Base-by-base conservation (phyloP, 1,139 yeast species). In the Diutina catenulata region DNA sequence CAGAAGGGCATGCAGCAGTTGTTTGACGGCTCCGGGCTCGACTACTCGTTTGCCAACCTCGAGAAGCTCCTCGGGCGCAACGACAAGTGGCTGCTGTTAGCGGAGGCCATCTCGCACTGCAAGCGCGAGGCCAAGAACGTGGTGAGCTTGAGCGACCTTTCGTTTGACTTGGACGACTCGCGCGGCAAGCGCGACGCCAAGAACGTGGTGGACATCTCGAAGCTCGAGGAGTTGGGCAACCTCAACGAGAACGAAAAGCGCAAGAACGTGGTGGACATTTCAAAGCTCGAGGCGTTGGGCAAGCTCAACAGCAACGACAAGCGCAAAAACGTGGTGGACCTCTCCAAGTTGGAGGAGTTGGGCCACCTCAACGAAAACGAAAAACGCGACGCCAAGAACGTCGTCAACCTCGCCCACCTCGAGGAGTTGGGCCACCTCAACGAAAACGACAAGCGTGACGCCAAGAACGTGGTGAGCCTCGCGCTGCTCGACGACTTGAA, bases 361-460 rank as follows among this genome's bases (percentile, higher is more conserved):
- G 35, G 40, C 42, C 31, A 43, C 37, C 11, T 43, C 45, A 24
- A 43, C 42, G 31, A 39, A 20, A 1, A 39, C 39, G n/a, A 37
- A 2, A 48, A 50, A 31, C 47, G 53, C 28, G 53, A 51, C 10
- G 52, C 55, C 3, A 56, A 55, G 40, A 55, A 57, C 38, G 43
- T 49, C 1, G 37, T 49, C 9, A 24, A 29, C 21, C 14, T 23
- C 13, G 19, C 20, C 15, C 9, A 6, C 23, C 23, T 9, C 8
- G 8, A n/a, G n/a, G 15, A 18, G 7, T 25, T 25, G 28, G 28
- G 6, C 8, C 21, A 28, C 4, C 8, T 6, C 23, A 21, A 21
- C 23, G 6, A 9, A 21, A 39, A 25, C 14, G 36, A 41, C n/a
- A 48, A 50, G 41, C 46, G 57, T 38, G 54, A 49, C 6, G 49